Evolutionary conservation across 768 basidiomycete species (phyloP), one percentile per base, ranked within the genome.

Genomic region (Auricularia sp.): DNA sequence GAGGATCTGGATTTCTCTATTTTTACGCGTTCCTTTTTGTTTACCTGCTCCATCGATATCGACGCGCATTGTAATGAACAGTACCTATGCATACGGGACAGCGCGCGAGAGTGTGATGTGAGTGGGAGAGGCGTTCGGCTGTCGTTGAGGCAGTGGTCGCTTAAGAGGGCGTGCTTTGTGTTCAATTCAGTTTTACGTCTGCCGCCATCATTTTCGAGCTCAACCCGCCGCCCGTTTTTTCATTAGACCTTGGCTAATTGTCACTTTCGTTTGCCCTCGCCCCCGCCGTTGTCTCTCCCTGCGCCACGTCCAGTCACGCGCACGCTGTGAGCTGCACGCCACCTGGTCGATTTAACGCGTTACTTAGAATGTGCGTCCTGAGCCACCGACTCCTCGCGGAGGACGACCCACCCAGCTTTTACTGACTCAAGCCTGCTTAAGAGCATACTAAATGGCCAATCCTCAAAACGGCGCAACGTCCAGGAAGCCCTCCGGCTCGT

Each of bases 401-500:
- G 65, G 29, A 42, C 58, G 24, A 37, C 18, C 24, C 21, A 10
- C 42, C 42, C 62, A 34, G 8, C 61, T 66, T 70, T 69, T 35
- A 69, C 66, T 69, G 68, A 67, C 62, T 67, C 63, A 59, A 56
- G 39, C 44, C 54, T 62, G 73, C 72, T 29, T 71, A 70, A 70
- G 73, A 73, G 71, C 69, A 73, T 71, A 54, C 45, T 18, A 35
- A 54, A 67, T 64, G 73, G 69, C 73, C 69, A 78, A 69, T 64
- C 64, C 67, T 67, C 56, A 59, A 24, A 73, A 68, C 69, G 78
- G 75, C 58, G 76, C 79, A 69, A 77, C 81, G 54, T 81, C 86
- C 29, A 83, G 85, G 71, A 88, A 88, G 70, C 84, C 86, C 51
- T 88, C 88, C 39, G 83, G 82, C 64, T 86, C 88, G 34, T 86